A percentile compares a stretch with the other conserved stretches of the same genome.
phyloP scores from a whole-genome alignment of 2,329 filamentous ascomycete genomes.

The Talaromyces sp. region DNA sequence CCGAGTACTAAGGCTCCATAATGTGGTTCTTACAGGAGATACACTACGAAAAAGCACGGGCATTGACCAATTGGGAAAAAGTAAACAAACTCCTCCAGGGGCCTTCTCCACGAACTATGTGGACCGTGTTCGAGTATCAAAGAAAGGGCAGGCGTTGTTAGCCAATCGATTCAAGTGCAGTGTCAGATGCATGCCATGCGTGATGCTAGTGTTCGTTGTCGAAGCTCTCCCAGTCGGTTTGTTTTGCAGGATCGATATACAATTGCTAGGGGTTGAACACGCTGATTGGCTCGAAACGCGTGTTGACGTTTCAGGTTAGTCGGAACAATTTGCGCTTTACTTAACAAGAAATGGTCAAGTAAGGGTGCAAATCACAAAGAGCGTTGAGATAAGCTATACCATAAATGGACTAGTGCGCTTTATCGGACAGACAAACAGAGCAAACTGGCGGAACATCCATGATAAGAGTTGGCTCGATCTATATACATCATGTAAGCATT shows the following conservation, averaged over 20 bases:
- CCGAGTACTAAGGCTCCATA: background rate
- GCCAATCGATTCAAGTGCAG: background rate
- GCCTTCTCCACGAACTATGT: background rate
- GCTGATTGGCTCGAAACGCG: constrained; percentile 8
- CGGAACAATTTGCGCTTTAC: background rate
- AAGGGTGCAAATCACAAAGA: background rate
- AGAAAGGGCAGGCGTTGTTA: background rate
- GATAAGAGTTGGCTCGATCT: background rate
- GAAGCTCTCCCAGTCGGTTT: background rate
- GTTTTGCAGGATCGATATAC: background rate
- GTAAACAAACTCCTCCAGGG: background rate
- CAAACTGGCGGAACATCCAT: background rate
- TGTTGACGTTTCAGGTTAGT: constrained; percentile 5
- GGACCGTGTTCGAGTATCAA: background rate
- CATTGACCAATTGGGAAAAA: constrained; percentile 13
- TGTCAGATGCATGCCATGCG: background rate
- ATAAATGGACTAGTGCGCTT: background rate
- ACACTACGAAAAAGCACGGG: constrained; percentile 4
- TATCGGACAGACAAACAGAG: background rate
- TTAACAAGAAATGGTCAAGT: background rate
- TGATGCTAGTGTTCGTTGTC: background rate
- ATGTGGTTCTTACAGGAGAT: background rate
- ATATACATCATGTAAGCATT: background rate
- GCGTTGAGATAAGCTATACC: background rate
- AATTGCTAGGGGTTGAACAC: background rate